These are phyloP conservation scores for Gymnopilus dilepis DNA, from an alignment of 768 basidiomycete species.

Conservation along the genomic window DNA sequence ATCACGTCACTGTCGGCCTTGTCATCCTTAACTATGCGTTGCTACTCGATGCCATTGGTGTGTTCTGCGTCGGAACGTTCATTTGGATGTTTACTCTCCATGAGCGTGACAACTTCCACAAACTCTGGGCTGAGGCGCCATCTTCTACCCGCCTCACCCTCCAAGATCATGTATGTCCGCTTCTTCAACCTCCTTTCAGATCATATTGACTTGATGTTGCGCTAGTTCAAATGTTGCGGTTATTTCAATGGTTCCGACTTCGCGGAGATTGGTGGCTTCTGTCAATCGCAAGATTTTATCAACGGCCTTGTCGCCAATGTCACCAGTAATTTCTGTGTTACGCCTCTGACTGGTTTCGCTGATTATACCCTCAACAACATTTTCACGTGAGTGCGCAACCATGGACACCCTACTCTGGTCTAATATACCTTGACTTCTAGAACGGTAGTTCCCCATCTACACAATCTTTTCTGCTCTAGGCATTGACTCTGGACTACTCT, in stretches of 20 bases:
- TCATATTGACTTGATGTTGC: neutral
- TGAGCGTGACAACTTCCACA: conserved; percentile 71
- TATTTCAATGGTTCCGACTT: conserved; percentile 74
- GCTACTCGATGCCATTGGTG: conserved; percentile 62
- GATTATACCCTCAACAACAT: conserved; percentile 79
- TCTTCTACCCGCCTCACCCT: conserved; percentile 55
- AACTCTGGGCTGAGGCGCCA: conserved; percentile 55
- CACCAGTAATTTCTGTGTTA: conserved; percentile 68
- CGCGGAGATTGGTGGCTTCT: conserved; percentile 70
- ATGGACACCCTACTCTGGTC: conserved; percentile 4
- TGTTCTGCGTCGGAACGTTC: conserved; percentile 68
- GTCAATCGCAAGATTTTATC: conserved; percentile 49
- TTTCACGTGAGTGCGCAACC: conserved; percentile 69
- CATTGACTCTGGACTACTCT: conserved; percentile 16
- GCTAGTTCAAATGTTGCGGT: conserved; percentile 85
- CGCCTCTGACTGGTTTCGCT: conserved; percentile 67
- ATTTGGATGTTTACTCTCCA: conserved; percentile 85
- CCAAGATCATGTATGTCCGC: conserved; percentile 70
- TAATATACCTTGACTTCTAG: conserved; percentile 33
- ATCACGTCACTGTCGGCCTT: conserved; percentile 71
- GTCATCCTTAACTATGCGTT: conserved; percentile 80
- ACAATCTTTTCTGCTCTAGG: neutral
- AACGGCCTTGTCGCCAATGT: conserved; percentile 44
- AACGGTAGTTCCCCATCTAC: conserved; percentile 42
- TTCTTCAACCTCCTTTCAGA: neutral